Conservation (phyloP, 2,329 filamentous ascomycete species). For the Alternaria panax region DNA sequence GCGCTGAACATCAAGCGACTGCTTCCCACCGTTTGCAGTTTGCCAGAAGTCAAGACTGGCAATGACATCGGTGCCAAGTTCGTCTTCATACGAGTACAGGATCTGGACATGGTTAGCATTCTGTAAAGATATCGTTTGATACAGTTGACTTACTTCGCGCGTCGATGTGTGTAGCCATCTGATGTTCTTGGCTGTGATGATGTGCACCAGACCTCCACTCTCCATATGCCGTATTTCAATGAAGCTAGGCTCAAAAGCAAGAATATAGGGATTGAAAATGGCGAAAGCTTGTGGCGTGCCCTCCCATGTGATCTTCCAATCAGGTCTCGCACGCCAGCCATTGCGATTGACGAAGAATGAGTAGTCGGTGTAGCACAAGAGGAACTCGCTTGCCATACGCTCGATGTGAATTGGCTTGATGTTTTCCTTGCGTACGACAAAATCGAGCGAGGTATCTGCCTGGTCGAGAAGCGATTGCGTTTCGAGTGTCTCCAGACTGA, state of each 20-base stretch:
- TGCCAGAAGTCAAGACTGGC: slow-evolving; percentile 95
- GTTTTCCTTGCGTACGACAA: slow-evolving; percentile 91
- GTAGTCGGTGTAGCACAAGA: slow-evolving; percentile 98
- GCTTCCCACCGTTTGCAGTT: slow-evolving; percentile 38
- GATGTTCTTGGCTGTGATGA: slow-evolving; percentile 95
- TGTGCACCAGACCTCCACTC: slow-evolving; percentile 87
- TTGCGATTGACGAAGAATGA: slow-evolving; percentile 99
- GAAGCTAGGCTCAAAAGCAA: slow-evolving; percentile 97
- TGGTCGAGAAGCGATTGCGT: slow-evolving; percentile 96
- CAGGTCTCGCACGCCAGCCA: slow-evolving; percentile 92
- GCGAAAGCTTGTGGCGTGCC: slow-evolving; percentile 91
- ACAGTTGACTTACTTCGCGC: slow-evolving; percentile 74
- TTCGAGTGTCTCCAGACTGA: slow-evolving; percentile 95
- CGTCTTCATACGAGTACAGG: slow-evolving; percentile 96
- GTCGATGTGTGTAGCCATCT: slow-evolving; percentile 97
- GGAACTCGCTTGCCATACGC: slow-evolving; percentile 93
- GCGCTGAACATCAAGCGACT: slow-evolving; percentile 36
- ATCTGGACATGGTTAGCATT: slow-evolving; percentile 67
- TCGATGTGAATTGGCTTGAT: slow-evolving; percentile 97
- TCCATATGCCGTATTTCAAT: slow-evolving; percentile 97
- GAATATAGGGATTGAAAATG: slow-evolving; percentile 93
- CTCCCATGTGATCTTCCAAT: slow-evolving; percentile 99
- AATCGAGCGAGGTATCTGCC: slow-evolving; percentile 96
- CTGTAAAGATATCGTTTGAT: not conserved
- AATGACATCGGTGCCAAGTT: slow-evolving; percentile 89